Evolutionary conservation across 306 rosid genomes (phyloP), one percentile per base, ranked within the genome.

Genomic region (Adenanthera pavonina): DNA sequence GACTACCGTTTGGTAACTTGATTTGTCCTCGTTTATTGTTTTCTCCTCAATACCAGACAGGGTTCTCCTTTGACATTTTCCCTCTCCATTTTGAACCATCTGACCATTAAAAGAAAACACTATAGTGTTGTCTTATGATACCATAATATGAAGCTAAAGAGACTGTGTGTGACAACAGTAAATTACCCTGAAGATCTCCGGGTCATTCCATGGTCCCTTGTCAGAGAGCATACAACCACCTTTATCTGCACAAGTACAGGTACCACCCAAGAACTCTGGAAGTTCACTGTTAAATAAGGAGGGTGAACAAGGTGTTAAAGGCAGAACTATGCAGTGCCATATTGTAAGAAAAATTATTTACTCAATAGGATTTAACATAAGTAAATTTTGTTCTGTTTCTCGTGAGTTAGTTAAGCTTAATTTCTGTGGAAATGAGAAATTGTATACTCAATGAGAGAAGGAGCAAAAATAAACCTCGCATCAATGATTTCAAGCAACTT

Each of bases 191-290:
- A 87, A 40, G 43, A 90, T 89, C 16, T 95, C 98, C 16, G 92
- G 83, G 76, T 92, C 98, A 85, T 93, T 93, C 99, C 99, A 95
- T 13, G 99, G 99, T 46, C 99, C 99, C 89, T 93, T 95, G 82
- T 93, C 98, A 0, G 99, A 93, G 75, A 88, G 88, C 97, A 93
- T 88, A 78, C 99, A 95, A 6, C 99, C 99, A n/a, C 99, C 99
- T 86, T 93, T 92, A 83, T 92, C 96, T 11, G 83, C 93, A 76
- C 99, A 95, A 60, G 96, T 92, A 80, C 99, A 95, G 64, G 92
- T 67, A 68, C 99, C 99, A 8, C 99, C 99, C 69, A 95, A 72
- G 81, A 95, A 95, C 74, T 93, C 97, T 3, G 98, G 99, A 83
- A 95, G 92, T 82, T 95, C 97, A 78, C 99, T 95, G 94, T 59